Percentiles rank a stretch among this genome's conserved stretches.
Evolutionary conservation across 177 flowering plant species (phyloP).

Genomic region (Vitis hybrid): DNA sequence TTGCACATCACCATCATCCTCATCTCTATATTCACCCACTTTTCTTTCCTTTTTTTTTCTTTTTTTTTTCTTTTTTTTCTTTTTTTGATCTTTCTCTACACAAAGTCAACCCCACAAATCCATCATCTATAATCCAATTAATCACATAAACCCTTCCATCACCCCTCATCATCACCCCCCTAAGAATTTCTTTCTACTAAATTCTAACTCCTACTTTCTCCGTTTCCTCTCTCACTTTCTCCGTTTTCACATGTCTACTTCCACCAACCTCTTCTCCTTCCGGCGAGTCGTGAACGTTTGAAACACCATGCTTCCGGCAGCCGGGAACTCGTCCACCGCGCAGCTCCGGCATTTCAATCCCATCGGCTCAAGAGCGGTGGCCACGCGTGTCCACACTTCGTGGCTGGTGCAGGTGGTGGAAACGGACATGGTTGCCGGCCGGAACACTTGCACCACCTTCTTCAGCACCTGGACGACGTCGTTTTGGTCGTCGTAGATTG

Average conservation of each 20-base stretch:
- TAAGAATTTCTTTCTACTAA: neutral
- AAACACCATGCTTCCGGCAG: slow-evolving; percentile 58
- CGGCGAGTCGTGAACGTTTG: slow-evolving; percentile 70
- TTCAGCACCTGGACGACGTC: slow-evolving; percentile 36
- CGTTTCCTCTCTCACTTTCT: neutral
- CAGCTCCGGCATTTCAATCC: slow-evolving; percentile 64
- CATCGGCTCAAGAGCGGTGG: slow-evolving; percentile 43
- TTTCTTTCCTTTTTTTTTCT: neutral
- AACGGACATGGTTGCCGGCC: slow-evolving; percentile 72
- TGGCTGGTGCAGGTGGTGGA: slow-evolving; percentile 35
- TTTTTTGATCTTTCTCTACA: slow-evolving; percentile 12
- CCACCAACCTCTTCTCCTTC: slow-evolving; percentile 16
- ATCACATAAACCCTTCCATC: slow-evolving; percentile 10
- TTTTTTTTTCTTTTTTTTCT: neutral
- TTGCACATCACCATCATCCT: slow-evolving; percentile 5
- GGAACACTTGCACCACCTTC: slow-evolving; percentile 71
- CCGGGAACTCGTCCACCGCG: slow-evolving; percentile 65
- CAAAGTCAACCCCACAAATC: slow-evolving; percentile 29
- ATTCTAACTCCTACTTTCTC: neutral
- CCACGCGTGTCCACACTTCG: slow-evolving; percentile 43
- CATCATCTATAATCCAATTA: slow-evolving; percentile 1
- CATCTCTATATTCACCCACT: slow-evolving; percentile 9
- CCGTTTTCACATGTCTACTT: neutral
- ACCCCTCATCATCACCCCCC: slow-evolving; percentile 11
- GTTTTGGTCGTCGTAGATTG: slow-evolving; percentile 31